Conservation (phyloP, 371 early-diverging fungal species). For the Mortierella sp. region DNA sequence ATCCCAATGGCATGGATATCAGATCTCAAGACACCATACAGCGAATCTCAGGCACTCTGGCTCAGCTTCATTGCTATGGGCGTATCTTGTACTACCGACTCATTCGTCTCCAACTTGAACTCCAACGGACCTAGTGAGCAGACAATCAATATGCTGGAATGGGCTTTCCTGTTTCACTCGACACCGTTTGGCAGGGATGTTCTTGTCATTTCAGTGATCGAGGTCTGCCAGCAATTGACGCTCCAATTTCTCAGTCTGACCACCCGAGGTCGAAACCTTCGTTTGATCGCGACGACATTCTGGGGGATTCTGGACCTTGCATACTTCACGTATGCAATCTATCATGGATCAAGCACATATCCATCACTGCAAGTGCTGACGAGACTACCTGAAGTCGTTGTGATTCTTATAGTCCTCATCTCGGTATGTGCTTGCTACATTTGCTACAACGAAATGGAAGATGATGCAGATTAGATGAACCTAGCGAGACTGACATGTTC, state of each 20-base stretch:
- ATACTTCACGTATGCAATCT: conserved; percentile 50
- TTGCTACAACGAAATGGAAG: too few relatives aligned
- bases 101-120: conserved; percentile 47
- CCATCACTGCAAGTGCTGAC: conserved; percentile 51
- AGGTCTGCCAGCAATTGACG: conserved; percentile 46
- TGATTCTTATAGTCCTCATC: conserved; percentile 46
- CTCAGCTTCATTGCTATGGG: conserved; percentile 55
- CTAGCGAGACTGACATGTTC: background rate
- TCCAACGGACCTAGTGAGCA: conserved; percentile 29
- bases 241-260: conserved; percentile 45
- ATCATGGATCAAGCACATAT: conserved; percentile 33
- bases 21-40: conserved; percentile 19
- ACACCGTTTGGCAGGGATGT: conserved; percentile 51
- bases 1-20: conserved; percentile 21
- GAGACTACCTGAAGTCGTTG: conserved; percentile 53
- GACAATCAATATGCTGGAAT: conserved; percentile 51
- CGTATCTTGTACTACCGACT: conserved; percentile 39
- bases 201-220: conserved; percentile 49
- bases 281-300: conserved; percentile 50
- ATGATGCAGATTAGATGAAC: too few relatives aligned
- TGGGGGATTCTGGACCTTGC: conserved; percentile 45
- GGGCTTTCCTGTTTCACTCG: conserved; percentile 54
- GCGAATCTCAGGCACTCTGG: conserved; percentile 49
- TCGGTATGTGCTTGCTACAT: conserved; percentile 32
- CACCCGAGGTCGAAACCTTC: conserved; percentile 35